Conservation (phyloP, 2,329 filamentous ascomycete genomes). For the Parastagonospora avenae region DNA sequence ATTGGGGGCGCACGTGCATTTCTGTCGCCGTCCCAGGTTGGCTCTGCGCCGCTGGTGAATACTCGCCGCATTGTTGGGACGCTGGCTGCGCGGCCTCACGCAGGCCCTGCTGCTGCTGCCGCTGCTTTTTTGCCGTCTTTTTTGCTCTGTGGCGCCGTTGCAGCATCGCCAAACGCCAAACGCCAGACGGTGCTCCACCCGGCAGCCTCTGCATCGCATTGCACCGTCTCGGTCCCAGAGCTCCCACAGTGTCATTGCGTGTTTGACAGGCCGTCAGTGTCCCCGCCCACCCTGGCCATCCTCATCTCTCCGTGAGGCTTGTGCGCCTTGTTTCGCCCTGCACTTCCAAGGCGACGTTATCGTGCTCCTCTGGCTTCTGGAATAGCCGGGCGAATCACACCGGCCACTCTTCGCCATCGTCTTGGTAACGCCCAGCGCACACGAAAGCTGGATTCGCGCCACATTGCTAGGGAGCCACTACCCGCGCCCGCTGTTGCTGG, state of each 20-base stretch:
- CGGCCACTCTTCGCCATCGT: background rate
- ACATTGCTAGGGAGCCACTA: too few relatives aligned
- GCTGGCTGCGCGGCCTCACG: too few relatives aligned
- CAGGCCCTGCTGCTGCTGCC: background rate
- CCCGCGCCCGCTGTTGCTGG: too few relatives aligned
- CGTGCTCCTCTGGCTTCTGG: background rate
- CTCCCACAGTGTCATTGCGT: background rate
- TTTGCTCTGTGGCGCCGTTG: background rate
- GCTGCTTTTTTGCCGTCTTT: background rate
- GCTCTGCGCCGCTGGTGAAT: background rate
- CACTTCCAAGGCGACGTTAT: conserved; percentile 1
- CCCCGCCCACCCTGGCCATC: conserved; percentile 1
- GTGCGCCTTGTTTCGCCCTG: conserved; percentile 6
- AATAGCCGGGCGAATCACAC: conserved; percentile 2
- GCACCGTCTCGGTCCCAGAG: conserved; percentile 2
- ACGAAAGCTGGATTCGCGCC: too few relatives aligned
- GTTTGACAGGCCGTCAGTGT: conserved; percentile 6
- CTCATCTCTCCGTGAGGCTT: conserved; percentile 8
- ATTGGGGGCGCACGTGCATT: conserved; percentile 18
- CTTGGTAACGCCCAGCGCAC: background rate
- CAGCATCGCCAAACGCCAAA: too few relatives aligned
- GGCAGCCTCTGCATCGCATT: background rate
- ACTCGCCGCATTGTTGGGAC: background rate
- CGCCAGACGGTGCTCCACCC: background rate
- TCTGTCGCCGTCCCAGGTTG: background rate